These are phyloP conservation scores for Komagataella pastoris DNA, from an alignment of 805 yeast species.

Conservation along the genomic window DNA sequence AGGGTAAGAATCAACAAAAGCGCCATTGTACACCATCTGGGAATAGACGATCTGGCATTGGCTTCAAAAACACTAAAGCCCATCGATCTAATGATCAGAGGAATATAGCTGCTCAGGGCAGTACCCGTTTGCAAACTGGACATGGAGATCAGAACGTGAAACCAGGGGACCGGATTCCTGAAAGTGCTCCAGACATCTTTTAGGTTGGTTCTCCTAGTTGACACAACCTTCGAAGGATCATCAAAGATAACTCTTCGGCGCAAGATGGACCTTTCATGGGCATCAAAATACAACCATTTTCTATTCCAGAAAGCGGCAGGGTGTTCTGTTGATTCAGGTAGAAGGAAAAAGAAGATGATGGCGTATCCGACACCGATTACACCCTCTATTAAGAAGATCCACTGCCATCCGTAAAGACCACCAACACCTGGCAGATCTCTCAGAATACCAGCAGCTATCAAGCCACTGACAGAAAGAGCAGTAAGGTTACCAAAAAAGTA, in stretches of 20 bases:
- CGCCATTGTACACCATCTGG: conserved; percentile 23
- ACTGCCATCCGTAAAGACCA: conserved; percentile 34
- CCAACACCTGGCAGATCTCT: conserved; percentile 16
- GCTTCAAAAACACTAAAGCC: conserved; percentile 42
- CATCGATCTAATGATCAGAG: conserved; percentile 30
- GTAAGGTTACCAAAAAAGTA: conserved; percentile 22
- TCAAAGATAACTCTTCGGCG: conserved; percentile 48
- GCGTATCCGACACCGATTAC: conserved; percentile 22
- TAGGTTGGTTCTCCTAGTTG: conserved; percentile 38
- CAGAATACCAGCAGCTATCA: conserved; percentile 25
- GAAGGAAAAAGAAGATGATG: conserved; percentile 13
- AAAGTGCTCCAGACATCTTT: conserved; percentile 24
- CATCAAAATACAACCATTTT: conserved; percentile 26
- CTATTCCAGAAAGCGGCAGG: conserved; percentile 14
- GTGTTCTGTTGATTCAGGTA: conserved; percentile 22
- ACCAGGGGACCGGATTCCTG: conserved; percentile 15
- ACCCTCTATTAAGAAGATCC: conserved; percentile 38
- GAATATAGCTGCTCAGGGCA: conserved; percentile 26
- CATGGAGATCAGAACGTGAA: conserved; percentile 26
- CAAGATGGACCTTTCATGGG: conserved; percentile 40
- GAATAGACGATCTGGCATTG: conserved; percentile 40
- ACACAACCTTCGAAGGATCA: conserved; percentile 55
- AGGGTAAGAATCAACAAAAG: conserved; percentile 22
- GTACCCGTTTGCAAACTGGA: conserved; percentile 32
- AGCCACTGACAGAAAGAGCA: conserved; percentile 25